Evolutionary conservation across 179 eudicot species (phyloP).

Genomic region (Pouteria campechiana): DNA sequence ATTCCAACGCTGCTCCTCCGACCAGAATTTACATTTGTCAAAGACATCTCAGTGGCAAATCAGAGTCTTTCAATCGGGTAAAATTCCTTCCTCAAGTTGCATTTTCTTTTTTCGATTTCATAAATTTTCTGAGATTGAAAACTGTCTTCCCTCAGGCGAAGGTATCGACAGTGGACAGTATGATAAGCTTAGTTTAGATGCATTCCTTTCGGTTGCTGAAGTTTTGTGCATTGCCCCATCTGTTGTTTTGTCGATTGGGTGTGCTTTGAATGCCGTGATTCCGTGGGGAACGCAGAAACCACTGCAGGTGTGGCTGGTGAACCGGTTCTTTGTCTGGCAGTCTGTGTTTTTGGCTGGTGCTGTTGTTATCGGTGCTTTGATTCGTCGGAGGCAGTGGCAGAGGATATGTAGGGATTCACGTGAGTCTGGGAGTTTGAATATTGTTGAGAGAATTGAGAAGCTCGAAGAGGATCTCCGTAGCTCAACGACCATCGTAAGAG

Average conservation of each 20-base stretch:
- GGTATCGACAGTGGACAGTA: too few species aligned
- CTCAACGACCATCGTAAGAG: constrained; percentile 38
- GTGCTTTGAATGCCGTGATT: constrained; percentile 20
- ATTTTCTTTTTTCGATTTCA: too few species aligned
- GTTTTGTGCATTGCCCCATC: constrained; percentile 44
- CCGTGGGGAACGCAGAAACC: constrained; percentile 26
- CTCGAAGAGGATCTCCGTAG: constrained; percentile 72
- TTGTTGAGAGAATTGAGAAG: constrained; percentile 75
- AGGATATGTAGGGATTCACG: constrained; percentile 36
- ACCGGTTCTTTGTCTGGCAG: constrained; percentile 34
- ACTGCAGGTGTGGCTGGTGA: constrained; percentile 38
- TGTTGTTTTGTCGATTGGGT: constrained; percentile 34
- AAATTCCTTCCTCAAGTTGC: too few species aligned
- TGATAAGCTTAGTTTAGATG: constrained; percentile 31
- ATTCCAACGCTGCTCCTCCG: too few species aligned
- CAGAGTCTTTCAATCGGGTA: too few species aligned
- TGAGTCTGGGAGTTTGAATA: constrained; percentile 24
- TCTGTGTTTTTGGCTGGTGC: constrained; percentile 42
- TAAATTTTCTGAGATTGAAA: too few species aligned
- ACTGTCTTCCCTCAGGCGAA: too few species aligned
- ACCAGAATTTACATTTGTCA: too few species aligned
- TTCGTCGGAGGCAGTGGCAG: constrained; percentile 72
- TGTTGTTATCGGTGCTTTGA: constrained; percentile 47
- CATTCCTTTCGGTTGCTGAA: constrained; percentile 42
- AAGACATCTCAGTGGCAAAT: too few species aligned